Evolutionary conservation across 331 rosid species (phyloP), one percentile per base, ranked within the genome.

Genomic region (Pyrus hybrid): DNA sequence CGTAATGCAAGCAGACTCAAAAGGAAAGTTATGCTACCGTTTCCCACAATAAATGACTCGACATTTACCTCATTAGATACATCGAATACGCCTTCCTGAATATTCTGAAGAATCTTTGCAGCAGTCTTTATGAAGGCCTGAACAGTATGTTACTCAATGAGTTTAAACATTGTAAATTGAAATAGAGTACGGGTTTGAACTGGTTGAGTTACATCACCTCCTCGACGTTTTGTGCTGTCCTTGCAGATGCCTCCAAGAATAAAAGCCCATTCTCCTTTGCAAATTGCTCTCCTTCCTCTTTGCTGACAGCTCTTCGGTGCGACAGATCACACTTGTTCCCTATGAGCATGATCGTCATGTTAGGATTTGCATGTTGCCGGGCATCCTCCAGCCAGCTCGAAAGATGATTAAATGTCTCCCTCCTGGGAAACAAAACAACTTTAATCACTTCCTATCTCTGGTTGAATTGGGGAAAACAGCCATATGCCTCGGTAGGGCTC

Each of bases 321-420:
- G 94, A 80, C 43, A 91, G 98, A 82, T 93, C 98, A 28, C 89
- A 83, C 86, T 93, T 93, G 87, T 93, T 93, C 51, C 96, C 98
- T 67, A 91, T 67, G 54, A 93, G 98, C 82, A 87, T 93, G 86
- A 93, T 91, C 23, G 97, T 62, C 98, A 93, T 91, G 84, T 88
- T 91, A 68, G 98, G 91, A 82, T 91, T 93, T 47, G 97, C 98
- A 86, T 93, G 97, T 83, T 93, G 98, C 62, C 94, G 90, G 26
- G 98, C 97, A 83, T 93, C 98, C 89, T 91, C 98, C 56, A 93
- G 85, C 98, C 98, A 91, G 86, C 93, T 93, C n/a, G 97, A 91
- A 67, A 91, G 77, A 85, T 93, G 98, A 84, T 93, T 93, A 85
- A 93, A 93, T 25, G 98, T 93, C 87, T 93, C 98, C 75, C 98